Evolutionary conservation across 768 basidiomycete species (phyloP).

Genomic region (Suillus fuscotomentosus): DNA sequence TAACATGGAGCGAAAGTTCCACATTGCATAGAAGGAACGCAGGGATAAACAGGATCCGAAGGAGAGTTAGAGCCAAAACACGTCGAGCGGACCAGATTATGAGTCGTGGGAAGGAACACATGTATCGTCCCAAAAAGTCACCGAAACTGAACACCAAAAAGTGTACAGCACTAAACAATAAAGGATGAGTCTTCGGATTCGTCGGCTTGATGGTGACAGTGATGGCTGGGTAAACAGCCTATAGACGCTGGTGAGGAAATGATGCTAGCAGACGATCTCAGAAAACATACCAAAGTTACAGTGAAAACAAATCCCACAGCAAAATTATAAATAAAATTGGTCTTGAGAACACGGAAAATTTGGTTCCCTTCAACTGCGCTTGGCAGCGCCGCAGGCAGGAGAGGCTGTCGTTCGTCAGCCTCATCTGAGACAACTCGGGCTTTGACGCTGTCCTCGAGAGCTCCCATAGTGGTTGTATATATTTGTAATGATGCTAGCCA

Average conservation of each 20-base stretch:
- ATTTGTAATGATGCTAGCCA: conserved; percentile 58
- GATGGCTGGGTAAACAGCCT: conserved; percentile 89
- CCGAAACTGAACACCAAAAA: conserved; percentile 76
- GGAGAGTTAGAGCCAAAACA: conserved; percentile 60
- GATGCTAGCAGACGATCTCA: neutral
- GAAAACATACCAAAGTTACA: conserved; percentile 69
- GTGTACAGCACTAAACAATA: conserved; percentile 79
- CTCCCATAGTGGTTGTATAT: conserved; percentile 55
- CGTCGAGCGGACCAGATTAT: conserved; percentile 67
- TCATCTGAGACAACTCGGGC: conserved; percentile 16
- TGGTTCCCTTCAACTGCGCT: conserved; percentile 29
- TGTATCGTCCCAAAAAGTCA: conserved; percentile 67
- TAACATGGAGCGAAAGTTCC: conserved; percentile 37
- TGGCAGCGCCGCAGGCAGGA: conserved; percentile 35
- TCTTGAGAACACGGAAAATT: conserved; percentile 54
- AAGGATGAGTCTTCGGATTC: conserved; percentile 64
- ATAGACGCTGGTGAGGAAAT: conserved; percentile 8
- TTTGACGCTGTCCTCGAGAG: conserved; percentile 40
- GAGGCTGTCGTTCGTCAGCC: conserved; percentile 33
- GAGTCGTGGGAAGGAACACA: conserved; percentile 64
- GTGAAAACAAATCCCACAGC: conserved; percentile 75
- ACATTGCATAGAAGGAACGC: conserved; percentile 89
- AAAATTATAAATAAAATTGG: conserved; percentile 68
- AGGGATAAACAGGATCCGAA: conserved; percentile 81
- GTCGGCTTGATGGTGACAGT: conserved; percentile 74